Percentiles rank a stretch among this genome's conserved stretches.
Conservation (phyloP, 805 yeast species). For the Lipomyces sp. region DNA sequence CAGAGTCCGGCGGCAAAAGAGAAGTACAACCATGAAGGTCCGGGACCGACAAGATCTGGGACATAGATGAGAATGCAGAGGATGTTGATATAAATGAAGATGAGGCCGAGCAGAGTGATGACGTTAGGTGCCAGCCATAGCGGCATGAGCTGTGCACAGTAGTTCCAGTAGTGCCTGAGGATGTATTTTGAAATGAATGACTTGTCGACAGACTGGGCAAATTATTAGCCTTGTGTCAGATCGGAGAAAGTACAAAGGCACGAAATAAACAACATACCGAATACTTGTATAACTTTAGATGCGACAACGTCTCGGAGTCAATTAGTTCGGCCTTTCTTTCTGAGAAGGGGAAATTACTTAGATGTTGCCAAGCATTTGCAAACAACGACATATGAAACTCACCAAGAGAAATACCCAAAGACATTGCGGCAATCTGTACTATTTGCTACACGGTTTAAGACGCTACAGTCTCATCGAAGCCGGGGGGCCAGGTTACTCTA, state of each 20-base stretch:
- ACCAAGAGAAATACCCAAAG: background rate
- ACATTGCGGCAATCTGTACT: background rate
- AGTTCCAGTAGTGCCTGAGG: conserved; percentile 84
- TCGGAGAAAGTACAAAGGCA: conserved; percentile 23
- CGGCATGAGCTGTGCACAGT: conserved; percentile 81
- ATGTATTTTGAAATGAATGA: conserved; percentile 77
- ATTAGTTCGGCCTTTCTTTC: conserved; percentile 28
- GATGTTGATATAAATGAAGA: conserved; percentile 68
- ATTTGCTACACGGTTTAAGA: background rate
- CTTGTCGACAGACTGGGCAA: conserved; percentile 65
- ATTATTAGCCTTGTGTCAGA: background rate
- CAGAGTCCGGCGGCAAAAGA: conserved; percentile 81
- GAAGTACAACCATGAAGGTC: conserved; percentile 79
- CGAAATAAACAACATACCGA: conserved; percentile 32
- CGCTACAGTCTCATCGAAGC: background rate
- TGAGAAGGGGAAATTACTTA: background rate
- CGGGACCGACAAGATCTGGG: conserved; percentile 62
- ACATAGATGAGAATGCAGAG: conserved; percentile 68
- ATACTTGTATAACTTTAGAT: conserved; percentile 42
- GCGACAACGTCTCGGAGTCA: conserved; percentile 37
- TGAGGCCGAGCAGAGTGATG: conserved; percentile 79
- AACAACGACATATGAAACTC: background rate
- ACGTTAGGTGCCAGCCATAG: conserved; percentile 92
- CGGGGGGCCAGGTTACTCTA: background rate
- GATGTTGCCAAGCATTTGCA: background rate